phyloP scores from a whole-genome alignment of 495 filamentous ascomycete genomes.

The Halenospora varia region DNA sequence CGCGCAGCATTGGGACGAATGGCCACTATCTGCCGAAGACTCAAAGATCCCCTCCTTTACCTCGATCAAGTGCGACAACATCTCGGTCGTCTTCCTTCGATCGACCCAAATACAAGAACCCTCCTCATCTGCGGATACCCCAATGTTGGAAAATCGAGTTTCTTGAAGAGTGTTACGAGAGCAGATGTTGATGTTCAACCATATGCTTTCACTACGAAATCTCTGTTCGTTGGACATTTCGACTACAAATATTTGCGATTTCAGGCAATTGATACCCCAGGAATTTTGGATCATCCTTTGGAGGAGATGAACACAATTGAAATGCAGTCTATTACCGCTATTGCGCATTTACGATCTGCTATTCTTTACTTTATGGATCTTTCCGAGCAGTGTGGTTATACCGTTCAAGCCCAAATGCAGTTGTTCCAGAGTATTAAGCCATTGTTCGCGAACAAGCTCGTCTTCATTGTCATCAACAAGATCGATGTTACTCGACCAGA shows the following conservation, averaged over 20 bases:
- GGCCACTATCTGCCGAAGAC: constrained; percentile 89
- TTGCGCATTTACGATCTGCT: constrained; percentile 90
- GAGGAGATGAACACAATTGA: constrained; percentile 99
- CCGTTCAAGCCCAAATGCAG: constrained; percentile 82
- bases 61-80: constrained; percentile 98
- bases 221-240: constrained; percentile 94
- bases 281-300: constrained; percentile 94
- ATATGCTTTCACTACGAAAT: constrained; percentile 98
- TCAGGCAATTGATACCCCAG: constrained; percentile 76
- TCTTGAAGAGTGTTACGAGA: constrained; percentile 84
- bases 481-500: constrained; percentile 87
- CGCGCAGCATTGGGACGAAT: constrained; percentile 86
- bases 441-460: constrained; percentile 93
- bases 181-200: constrained; percentile 98
- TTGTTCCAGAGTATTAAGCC: constrained; percentile 95
- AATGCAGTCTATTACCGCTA: constrained; percentile 96
- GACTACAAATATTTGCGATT: constrained; percentile 98
- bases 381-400: constrained; percentile 96
- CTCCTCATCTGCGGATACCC: constrained; percentile 95
- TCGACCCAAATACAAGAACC: constrained; percentile 94
- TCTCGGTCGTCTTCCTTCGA: constrained; percentile 93
- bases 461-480: constrained; percentile 97
- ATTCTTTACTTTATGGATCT: constrained; percentile 98
- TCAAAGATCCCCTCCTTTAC: constrained; percentile 92
- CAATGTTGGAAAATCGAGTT: constrained; percentile 96